A percentile compares a stretch with the other conserved stretches of the same genome.
Evolutionary conservation across 2,329 filamentous ascomycete genomes (phyloP).

Genomic region (Hypoxylon rubiginosum): DNA sequence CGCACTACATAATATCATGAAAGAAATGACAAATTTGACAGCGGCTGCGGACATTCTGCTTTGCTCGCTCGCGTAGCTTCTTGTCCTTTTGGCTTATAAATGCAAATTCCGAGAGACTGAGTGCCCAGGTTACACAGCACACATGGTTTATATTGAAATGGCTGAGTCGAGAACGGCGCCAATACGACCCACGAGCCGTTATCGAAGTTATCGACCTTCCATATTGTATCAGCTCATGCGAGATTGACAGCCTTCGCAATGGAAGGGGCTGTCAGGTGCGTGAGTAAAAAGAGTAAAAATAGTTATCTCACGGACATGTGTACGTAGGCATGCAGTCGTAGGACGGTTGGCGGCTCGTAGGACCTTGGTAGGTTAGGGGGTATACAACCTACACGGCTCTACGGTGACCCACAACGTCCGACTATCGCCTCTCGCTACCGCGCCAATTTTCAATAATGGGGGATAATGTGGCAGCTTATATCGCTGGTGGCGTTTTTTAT

Average conservation of each 20-base stretch:
- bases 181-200: slow-evolving; percentile 11
- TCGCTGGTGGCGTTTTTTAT: not conserved
- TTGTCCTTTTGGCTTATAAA: not conserved
- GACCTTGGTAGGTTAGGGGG: no score
- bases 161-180: slow-evolving; percentile 30
- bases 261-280: not conserved
- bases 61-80: not conserved
- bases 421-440: not conserved
- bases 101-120: not conserved
- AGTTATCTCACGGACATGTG: not conserved
- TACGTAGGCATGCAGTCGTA: not conserved
- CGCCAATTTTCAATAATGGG: not conserved
- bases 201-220: slow-evolving; percentile 2
- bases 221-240: not conserved
- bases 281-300: not conserved
- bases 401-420: not conserved
- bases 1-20: slow-evolving; percentile 26
- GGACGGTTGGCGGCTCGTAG: no score
- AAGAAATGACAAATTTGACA: not conserved
- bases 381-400: not conserved
- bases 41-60: not conserved
- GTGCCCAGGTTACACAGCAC: not conserved
- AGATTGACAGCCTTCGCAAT: not conserved
- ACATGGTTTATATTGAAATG: slow-evolving; percentile 9
- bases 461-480: not conserved